phyloP scores from a whole-genome alignment of 2,329 filamentous ascomycete genomes.

The Ilyonectria destructans region DNA sequence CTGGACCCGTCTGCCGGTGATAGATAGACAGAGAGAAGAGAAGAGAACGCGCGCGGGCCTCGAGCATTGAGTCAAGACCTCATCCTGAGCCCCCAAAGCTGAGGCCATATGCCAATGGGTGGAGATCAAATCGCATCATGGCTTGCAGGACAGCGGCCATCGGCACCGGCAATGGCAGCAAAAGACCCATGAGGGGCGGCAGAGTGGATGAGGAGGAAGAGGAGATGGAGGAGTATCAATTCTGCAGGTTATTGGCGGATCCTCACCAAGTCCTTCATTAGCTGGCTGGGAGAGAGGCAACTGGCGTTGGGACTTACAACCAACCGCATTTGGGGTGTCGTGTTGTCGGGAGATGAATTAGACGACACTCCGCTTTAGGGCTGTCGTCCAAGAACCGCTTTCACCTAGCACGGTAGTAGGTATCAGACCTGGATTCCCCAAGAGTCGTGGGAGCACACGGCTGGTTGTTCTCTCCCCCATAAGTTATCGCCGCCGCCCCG shows the following conservation, averaged over 20 bases:
- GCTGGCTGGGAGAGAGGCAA: not conserved
- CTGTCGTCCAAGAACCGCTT: not conserved
- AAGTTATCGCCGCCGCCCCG: not conserved
- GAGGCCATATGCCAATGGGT: slow-evolving; percentile 18
- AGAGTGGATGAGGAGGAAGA: not conserved
- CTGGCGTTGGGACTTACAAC: not conserved
- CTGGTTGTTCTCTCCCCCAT: not conserved
- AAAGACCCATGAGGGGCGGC: not conserved
- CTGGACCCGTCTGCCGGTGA: not conserved
- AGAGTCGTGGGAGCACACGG: not conserved
- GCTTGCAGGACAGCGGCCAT: slow-evolving; percentile 1
- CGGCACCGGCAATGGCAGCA: slow-evolving; percentile 12
- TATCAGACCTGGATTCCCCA: slow-evolving; percentile 2
- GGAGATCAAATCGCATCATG: slow-evolving; percentile 24
- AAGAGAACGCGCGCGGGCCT: slow-evolving; percentile 9
- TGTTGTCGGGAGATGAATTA: not conserved
- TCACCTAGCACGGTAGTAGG: not conserved
- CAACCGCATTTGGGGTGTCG: not conserved
- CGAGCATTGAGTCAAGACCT: slow-evolving; percentile 19
- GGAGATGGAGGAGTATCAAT: not conserved
- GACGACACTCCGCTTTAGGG: not conserved
- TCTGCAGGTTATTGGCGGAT: not conserved
- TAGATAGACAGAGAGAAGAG: not conserved
- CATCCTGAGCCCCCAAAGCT: slow-evolving; percentile 20
- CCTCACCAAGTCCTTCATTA: not conserved